Base-by-base conservation (phyloP, 495 filamentous ascomycete species). In the Hypoxylon perforatum region DNA sequence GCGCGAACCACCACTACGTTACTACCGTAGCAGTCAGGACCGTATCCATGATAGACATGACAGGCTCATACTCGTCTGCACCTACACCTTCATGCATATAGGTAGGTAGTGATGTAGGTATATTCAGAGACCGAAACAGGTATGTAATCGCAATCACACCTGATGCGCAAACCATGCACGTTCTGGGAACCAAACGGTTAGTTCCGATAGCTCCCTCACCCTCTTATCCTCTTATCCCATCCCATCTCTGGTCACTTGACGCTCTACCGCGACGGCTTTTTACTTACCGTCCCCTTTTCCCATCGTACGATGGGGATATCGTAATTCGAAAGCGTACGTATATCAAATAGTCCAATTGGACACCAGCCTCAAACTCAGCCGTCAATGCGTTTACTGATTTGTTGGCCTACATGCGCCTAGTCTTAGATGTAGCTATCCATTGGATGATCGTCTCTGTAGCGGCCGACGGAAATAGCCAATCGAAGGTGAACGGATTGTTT, bases 271-370 rank as follows among this genome's bases (percentile, higher is more conserved):
- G 18, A 63, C 39, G 12, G 33, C 49, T 51, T 65, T 54, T 64
- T 56, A 52, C 2, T 14, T 61, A 48, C 56, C 46, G 36, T 61
- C 47, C 30, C 30, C 30, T 50, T 42, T 49, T 30, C 30, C 44
- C 60, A 69, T 69, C 66, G 57, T 69, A 69, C 66, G 66, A 69
- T 65, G 56, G 49, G n/a, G 54, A 53, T 65, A 69, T 69, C 66
- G 61, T 57, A 65, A 69, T 61, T 64, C 56, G 25, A 69, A 56
- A 12, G 30, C 38, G 46, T 59, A 54, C 47, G 41, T 59, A 61
- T 48, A 42, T 67, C 30, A 23, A 46, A 69, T 57, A 69, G 55
- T 44, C 65, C 60, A 69, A 69, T 69, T 69, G 54, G 65, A 63
- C 65, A 55, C 65, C 44, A 63, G 60, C 65, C 65, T 69, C 65